These are phyloP conservation scores for Parasarocladium wereldwijsianum DNA, from an alignment of 2,329 filamentous ascomycete genomes.

Conservation along the genomic window DNA sequence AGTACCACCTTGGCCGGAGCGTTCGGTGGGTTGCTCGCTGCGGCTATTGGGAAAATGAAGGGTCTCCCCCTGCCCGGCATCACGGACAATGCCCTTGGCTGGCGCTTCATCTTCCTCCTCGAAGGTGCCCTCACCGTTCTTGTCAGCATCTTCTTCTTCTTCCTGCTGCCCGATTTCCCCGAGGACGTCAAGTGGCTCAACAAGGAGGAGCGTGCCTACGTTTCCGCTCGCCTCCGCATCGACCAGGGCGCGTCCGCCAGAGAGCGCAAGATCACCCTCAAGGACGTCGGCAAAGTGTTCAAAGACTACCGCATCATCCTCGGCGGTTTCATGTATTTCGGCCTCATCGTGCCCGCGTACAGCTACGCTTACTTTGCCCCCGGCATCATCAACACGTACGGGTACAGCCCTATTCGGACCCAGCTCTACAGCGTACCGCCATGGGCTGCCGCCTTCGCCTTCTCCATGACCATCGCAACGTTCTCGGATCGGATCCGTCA, in stretches of 20 bases:
- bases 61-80: constrained; percentile 31
- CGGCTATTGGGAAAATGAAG: constrained; percentile 79
- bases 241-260: constrained; percentile 49
- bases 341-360: constrained; percentile 63
- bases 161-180: constrained; percentile 59
- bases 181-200: constrained; percentile 60
- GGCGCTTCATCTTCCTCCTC: constrained; percentile 75
- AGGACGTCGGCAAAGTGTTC: constrained; percentile 48
- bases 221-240: constrained; percentile 49
- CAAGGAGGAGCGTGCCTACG: constrained; percentile 51
- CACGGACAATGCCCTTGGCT: constrained; percentile 29
- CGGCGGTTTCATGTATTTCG: constrained; percentile 70
- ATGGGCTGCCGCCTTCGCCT: constrained; percentile 57
- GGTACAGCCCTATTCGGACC: constrained; percentile 43
- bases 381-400: constrained; percentile 52
- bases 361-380: constrained; percentile 67
- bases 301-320: constrained; percentile 62
- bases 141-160: constrained; percentile 48
- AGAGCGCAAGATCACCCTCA: constrained; percentile 43
- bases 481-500: constrained; percentile 59
- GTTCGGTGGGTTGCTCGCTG: constrained; percentile 75
- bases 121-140: constrained; percentile 53
- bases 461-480: constrained; percentile 61
- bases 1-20: constrained; percentile 67
- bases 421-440: constrained; percentile 44